Conservation (phyloP, 352 stramenopile species). For the Globisporangium perplexum region DNA sequence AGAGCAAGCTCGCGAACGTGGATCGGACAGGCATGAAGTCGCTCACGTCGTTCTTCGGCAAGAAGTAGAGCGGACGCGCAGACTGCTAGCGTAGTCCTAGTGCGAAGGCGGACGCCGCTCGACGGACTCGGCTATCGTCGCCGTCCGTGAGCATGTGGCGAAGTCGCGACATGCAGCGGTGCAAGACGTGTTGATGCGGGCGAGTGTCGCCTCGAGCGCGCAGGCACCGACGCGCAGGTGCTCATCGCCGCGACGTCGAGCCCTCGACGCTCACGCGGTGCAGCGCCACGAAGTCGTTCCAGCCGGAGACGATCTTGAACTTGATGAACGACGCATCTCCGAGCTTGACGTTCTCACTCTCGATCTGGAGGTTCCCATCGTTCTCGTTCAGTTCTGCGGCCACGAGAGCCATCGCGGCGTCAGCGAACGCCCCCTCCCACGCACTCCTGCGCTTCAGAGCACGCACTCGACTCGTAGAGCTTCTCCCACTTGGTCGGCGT, state of each 20-base stretch:
- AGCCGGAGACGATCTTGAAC: slow-evolving; percentile 82
- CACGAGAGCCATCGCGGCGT: background rate
- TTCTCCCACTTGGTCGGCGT: slow-evolving; percentile 80
- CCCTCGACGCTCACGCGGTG: slow-evolving; percentile 81
- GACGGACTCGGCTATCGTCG: background rate
- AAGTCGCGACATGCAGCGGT: background rate
- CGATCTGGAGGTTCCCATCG: slow-evolving; percentile 77
- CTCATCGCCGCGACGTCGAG: slow-evolving; percentile 33
- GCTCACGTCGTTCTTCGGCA: slow-evolving; percentile 76
- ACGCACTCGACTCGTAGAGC: slow-evolving; percentile 65
- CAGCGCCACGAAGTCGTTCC: slow-evolving; percentile 70
- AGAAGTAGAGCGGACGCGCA: slow-evolving; percentile 34
- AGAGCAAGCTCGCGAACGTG: slow-evolving; percentile 76
- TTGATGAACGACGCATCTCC: slow-evolving; percentile 79
- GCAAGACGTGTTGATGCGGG: too few species aligned
- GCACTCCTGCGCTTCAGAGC: background rate
- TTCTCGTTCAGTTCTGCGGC: slow-evolving; percentile 67
- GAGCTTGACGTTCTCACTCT: slow-evolving; percentile 65
- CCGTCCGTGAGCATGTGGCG: background rate
- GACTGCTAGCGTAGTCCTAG: background rate
- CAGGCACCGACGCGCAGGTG: too few species aligned
- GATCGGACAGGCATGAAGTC: slow-evolving; percentile 80
- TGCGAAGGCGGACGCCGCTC: background rate
- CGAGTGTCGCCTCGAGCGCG: too few species aligned
- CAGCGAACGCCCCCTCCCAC: background rate